A percentile compares a stretch with the other conserved stretches of the same genome.
These are phyloP conservation scores for Solanum bulbocastanum DNA, from an alignment of 257 asterid genomes.

Conservation along the genomic window DNA sequence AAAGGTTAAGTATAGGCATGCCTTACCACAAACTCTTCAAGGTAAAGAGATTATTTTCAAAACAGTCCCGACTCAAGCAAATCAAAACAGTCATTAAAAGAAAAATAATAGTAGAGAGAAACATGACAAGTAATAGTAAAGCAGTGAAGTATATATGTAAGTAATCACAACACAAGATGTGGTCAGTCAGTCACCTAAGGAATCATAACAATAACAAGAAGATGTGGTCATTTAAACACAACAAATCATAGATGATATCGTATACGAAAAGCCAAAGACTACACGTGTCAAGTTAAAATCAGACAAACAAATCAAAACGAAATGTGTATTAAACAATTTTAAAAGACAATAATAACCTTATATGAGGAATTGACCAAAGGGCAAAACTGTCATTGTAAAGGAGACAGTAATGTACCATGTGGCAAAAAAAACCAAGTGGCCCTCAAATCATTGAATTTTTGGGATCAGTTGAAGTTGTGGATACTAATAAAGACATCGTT, in stretches of 20 bases:
- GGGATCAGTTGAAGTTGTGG: background rate
- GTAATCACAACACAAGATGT: too few relatives aligned
- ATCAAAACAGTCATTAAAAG: too few relatives aligned
- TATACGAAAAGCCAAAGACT: background rate
- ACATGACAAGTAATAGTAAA: background rate
- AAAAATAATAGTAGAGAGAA: accelerated
- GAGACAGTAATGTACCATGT: background rate
- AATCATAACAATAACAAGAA: too few relatives aligned
- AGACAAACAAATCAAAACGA: accelerated
- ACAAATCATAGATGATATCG: background rate
- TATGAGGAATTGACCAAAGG: background rate
- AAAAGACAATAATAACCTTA: background rate
- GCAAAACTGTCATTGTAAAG: background rate
- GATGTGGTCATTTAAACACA: background rate
- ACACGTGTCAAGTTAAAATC: background rate
- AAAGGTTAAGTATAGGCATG: accelerated
- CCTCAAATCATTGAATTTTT: background rate
- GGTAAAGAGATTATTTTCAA: too few relatives aligned
- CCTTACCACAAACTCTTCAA: accelerated
- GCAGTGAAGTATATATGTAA: accelerated
- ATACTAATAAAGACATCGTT: background rate
- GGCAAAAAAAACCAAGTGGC: background rate
- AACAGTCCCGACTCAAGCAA: background rate
- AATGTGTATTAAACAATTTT: background rate
- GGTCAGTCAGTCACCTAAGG: too few relatives aligned